Percentiles rank a stretch among this genome's conserved stretches.
Evolutionary conservation across 225 moss, liverwort and hornwort genomes (phyloP).

Genomic region (Ulota crispa): DNA sequence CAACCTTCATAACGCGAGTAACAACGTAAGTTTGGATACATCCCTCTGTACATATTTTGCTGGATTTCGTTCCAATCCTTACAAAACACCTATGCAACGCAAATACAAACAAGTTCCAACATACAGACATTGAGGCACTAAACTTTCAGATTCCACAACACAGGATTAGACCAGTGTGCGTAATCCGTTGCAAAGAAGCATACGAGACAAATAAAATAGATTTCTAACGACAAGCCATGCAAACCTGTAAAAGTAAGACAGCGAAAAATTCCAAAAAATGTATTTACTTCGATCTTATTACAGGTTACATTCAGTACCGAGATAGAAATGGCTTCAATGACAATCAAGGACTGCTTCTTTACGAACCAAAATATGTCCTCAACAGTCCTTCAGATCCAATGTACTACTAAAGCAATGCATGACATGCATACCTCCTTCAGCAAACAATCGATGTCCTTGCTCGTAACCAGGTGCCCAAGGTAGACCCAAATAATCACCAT

Average conservation of each 20-base stretch:
- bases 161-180: not conserved
- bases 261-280: constrained; percentile 1
- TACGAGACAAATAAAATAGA: constrained; percentile 7
- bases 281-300: not conserved
- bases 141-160: not conserved
- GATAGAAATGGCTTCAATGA: not conserved
- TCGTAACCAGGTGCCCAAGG: constrained; percentile 86
- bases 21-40: constrained; percentile 7
- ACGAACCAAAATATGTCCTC: not conserved
- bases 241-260: not conserved
- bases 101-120: not conserved
- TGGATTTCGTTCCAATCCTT: not conserved
- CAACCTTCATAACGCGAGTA: constrained; percentile 58
- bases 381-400: constrained; percentile 3
- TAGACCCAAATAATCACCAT: constrained; percentile 56
- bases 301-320: not conserved
- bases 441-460: constrained; percentile 71
- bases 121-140: not conserved
- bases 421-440: constrained; percentile 68
- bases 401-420: constrained; percentile 2
- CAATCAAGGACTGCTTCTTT: not conserved
- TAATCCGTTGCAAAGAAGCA: not conserved
- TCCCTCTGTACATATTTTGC: constrained; percentile 1
- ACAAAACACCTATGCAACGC: not conserved
- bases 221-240: not conserved